phyloP scores from a whole-genome alignment of 2,329 filamentous ascomycete species.

The Ophiostoma triangulosporum region DNA sequence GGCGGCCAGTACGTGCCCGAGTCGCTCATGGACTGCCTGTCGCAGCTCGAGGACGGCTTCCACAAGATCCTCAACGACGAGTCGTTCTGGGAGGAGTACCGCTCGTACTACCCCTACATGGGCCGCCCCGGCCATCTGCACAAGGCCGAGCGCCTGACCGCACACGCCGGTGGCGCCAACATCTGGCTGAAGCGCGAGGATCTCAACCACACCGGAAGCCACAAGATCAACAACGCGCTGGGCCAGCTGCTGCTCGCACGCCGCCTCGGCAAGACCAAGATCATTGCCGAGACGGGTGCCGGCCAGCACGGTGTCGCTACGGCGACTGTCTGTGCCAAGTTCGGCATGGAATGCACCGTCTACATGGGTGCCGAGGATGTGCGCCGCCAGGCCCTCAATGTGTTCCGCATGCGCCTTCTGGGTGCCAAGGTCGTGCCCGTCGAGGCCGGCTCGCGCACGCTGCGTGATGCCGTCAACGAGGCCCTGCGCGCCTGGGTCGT shows the following conservation, averaged over 20 bases:
- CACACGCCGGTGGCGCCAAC: constrained; percentile 79
- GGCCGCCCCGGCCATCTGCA: constrained; percentile 86
- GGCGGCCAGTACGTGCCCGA: constrained; percentile 97
- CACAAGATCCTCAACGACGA: constrained; percentile 75
- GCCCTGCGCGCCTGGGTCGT: constrained; percentile 90
- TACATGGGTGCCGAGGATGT: constrained; percentile 99
- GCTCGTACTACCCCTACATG: constrained; percentile 95
- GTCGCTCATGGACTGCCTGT: constrained; percentile 91
- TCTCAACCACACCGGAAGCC: constrained; percentile 90
- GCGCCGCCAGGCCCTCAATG: constrained; percentile 87
- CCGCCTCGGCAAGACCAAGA: constrained; percentile 83
- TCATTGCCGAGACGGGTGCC: constrained; percentile 95
- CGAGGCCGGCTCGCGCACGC: constrained; percentile 73
- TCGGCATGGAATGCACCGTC: constrained; percentile 93
- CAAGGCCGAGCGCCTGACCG: constrained; percentile 73
- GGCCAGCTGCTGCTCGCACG: constrained; percentile 81
- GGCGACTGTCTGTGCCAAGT: constrained; percentile 93
- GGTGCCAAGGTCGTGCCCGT: constrained; percentile 88
- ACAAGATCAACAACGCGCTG: constrained; percentile 99
- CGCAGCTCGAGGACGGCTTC: constrained; percentile 83
- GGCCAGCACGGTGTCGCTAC: constrained; percentile 97
- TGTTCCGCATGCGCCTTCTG: constrained; percentile 95
- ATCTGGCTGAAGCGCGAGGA: constrained; percentile 98
- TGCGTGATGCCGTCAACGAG: constrained; percentile 87
- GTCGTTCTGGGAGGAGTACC: constrained; percentile 92